Evolutionary conservation across 2,329 filamentous ascomycete species (phyloP).

Genomic region (Lachnellula occidentalis): DNA sequence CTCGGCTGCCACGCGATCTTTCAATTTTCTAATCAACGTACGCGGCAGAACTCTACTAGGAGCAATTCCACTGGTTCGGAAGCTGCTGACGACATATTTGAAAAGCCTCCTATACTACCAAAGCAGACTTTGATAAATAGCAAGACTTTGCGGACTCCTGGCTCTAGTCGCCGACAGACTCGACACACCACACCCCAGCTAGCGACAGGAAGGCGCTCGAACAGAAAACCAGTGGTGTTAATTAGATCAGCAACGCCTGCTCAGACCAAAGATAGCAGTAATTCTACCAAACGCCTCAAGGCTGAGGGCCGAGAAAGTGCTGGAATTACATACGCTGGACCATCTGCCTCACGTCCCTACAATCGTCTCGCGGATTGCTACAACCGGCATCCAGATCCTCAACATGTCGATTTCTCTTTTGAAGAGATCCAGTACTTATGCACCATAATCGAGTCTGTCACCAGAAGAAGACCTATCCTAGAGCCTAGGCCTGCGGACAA

Average conservation of each 20-base stretch:
- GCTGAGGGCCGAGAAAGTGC: background rate
- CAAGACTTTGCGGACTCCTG: background rate
- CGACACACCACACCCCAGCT: background rate
- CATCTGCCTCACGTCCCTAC: background rate
- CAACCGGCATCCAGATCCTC: background rate
- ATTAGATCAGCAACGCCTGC: background rate
- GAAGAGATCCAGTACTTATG: constrained; percentile 12
- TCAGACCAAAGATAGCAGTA: background rate
- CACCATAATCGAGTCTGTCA: background rate
- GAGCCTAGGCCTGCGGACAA: background rate
- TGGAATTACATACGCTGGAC: background rate
- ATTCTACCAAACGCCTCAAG: background rate
- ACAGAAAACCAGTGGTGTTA: background rate
- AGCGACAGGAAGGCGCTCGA: background rate
- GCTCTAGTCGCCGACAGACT: background rate
- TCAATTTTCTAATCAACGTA: no score
- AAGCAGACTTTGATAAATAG: background rate
- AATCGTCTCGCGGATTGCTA: background rate
- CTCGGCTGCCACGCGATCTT: no score
- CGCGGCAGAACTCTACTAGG: background rate
- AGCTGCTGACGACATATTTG: background rate
- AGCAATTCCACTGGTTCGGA: background rate
- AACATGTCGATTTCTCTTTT: constrained; percentile 17
- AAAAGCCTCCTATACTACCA: background rate
- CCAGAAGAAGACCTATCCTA: background rate